Base-by-base conservation (phyloP, 2,329 filamentous ascomycete genomes). In the Colletotrichum echinochloae region DNA sequence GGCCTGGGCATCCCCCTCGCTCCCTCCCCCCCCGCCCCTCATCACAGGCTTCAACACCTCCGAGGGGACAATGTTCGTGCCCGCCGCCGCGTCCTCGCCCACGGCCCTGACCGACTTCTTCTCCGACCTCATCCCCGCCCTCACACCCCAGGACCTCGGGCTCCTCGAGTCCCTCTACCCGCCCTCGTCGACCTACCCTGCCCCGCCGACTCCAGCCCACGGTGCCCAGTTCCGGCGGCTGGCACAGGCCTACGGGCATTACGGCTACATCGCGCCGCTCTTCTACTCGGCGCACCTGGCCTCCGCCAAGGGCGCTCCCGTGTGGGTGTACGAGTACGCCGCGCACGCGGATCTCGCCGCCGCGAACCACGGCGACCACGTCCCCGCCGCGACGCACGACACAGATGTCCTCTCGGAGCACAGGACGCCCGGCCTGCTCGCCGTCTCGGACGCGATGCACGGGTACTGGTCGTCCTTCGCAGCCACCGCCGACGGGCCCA, bases 41-140 rank as follows among this genome's bases (percentile, higher is more conserved):
- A 80, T 94, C 59, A 92, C 90, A 0, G 91, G 91, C 9, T 94
- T 90, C 82, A 91, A 90, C 78, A 87, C 88, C 48, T 90, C 93
- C 75, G 92, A 94, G 78, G 92, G 91, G 20, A 85, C 89, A 0
- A 78, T 84, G 46, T 94, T 93, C 76, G 87, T 93, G 0, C 86
- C 90, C 0, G 78, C 81, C 18, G 74, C 77, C 8, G 82, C 86
- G 63, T 60, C 62, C 20, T 79, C 83, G 18, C 82, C 81, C 2
- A 80, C 85, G 14, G 79, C 77, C 0, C 46, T 68, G 2, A 37
- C 48, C 18, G 84, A 90, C 14, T 92, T 93, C 78, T 93, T 92
- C 82, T 77, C 79, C 0, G 82, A 79, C 0, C 84, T 94, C 12
- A 84, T 94, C 16, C 91, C 91, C 0, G 81, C 83, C 2, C 80